Conservation (phyloP, 1,284 basidiomycete species). For the Malassezia restricta region DNA sequence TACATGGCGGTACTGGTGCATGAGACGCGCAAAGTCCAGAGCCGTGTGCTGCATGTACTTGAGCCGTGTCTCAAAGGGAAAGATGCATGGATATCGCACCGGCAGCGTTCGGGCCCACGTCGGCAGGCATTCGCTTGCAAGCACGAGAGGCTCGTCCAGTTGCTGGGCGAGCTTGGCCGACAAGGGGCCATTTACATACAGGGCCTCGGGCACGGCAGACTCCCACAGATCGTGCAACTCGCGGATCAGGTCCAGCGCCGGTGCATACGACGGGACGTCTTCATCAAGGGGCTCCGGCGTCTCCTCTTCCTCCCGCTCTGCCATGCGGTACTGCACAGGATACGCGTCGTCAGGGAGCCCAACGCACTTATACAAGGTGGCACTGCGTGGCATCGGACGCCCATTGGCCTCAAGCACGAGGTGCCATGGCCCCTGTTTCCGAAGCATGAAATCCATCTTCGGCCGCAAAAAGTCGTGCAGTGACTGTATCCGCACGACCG, state of each 20-base stretch:
- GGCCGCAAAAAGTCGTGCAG: conserved; percentile 42
- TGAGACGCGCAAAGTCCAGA: conserved; percentile 87
- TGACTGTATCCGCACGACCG: conserved; percentile 38
- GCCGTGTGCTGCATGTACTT: conserved; percentile 92
- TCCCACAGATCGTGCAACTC: conserved; percentile 62
- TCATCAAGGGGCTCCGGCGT: conserved; percentile 21
- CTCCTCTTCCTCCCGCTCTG: too few relatives aligned
- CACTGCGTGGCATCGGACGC: conserved; percentile 64
- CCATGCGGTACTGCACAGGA: too few relatives aligned
- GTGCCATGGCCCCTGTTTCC: conserved; percentile 56
- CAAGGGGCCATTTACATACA: conserved; percentile 94
- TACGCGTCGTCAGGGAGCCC: too few relatives aligned
- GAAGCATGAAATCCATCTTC: conserved; percentile 22
- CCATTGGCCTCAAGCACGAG: conserved; percentile 87
- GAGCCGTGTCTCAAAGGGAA: conserved; percentile 93
- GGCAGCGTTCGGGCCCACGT: conserved; percentile 93
- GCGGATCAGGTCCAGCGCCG: conserved; percentile 77
- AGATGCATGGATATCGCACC: conserved; percentile 88
- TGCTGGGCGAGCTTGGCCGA: conserved; percentile 96
- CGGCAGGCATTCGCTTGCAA: conserved; percentile 88
- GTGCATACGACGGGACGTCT: conserved; percentile 58
- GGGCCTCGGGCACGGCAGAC: conserved; percentile 53
- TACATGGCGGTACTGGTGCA: conserved; percentile 64
- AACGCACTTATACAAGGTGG: conserved; percentile 66
- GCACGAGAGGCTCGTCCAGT: conserved; percentile 95